Evolutionary conservation across 805 yeast species (phyloP).

Genomic region (Pichia cabralensis): DNA sequence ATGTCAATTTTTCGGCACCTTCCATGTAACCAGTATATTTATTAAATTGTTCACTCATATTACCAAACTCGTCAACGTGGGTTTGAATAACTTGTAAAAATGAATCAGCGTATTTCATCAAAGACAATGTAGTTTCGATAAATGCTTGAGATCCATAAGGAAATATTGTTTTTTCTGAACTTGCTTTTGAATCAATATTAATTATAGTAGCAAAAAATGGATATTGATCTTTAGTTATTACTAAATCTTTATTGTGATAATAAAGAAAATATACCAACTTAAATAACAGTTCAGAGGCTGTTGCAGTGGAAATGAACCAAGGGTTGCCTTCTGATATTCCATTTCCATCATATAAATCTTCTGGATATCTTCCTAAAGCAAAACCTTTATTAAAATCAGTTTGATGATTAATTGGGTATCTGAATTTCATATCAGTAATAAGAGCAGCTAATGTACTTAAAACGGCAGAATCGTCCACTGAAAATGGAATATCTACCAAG

Average conservation of each 20-base stretch:
- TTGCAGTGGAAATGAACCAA: slow-evolving; percentile 76
- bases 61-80: slow-evolving; percentile 57
- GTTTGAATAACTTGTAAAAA: slow-evolving; percentile 48
- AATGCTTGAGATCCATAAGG: slow-evolving; percentile 35
- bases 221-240: slow-evolving; percentile 20
- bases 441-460: slow-evolving; percentile 55
- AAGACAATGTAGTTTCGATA: slow-evolving; percentile 32
- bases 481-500: slow-evolving; percentile 44
- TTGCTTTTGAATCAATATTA: slow-evolving; percentile 14
- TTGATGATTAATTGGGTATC: slow-evolving; percentile 77
- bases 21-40: slow-evolving; percentile 71
- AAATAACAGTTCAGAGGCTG: slow-evolving; percentile 57
- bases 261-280: slow-evolving; percentile 40
- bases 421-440: slow-evolving; percentile 54
- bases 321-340: slow-evolving; percentile 78
- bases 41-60: slow-evolving; percentile 85
- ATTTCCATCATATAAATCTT: slow-evolving; percentile 76
- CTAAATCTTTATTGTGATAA: slow-evolving; percentile 32
- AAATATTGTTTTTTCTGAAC: slow-evolving; percentile 15
- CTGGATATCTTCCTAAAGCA: slow-evolving; percentile 88
- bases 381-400: slow-evolving; percentile 36
- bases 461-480: slow-evolving; percentile 45
- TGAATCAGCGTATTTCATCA: slow-evolving; percentile 55
- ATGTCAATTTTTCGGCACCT: slow-evolving; percentile 81
- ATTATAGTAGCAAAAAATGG: slow-evolving; percentile 16